These are phyloP conservation scores for Myriangium duriaei DNA, from an alignment of 2,329 filamentous ascomycete species.

Conservation along the genomic window DNA sequence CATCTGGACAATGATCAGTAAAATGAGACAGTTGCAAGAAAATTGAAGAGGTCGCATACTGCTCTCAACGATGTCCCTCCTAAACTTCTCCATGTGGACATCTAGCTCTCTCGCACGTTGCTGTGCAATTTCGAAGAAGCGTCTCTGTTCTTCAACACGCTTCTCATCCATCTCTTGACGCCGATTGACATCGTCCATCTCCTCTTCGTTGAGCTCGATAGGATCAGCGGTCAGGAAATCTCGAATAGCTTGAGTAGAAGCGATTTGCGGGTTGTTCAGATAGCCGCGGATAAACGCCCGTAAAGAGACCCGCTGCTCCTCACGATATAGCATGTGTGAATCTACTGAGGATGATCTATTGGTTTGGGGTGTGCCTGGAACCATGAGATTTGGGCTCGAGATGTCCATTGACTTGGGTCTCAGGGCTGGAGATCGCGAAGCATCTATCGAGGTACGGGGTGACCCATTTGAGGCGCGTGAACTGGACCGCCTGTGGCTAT, in stretches of 20 bases:
- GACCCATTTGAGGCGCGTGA: slow-evolving; percentile 16
- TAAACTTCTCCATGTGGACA: slow-evolving; percentile 86
- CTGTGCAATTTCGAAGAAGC: slow-evolving; percentile 90
- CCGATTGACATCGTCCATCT: slow-evolving; percentile 65
- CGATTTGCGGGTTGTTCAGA: slow-evolving; percentile 71
- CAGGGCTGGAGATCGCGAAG: slow-evolving; percentile 12
- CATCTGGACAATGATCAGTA: slow-evolving; percentile 45
- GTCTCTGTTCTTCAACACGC: slow-evolving; percentile 80
- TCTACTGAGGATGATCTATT: neutral
- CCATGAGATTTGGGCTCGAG: slow-evolving; percentile 11
- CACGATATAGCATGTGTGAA: slow-evolving; percentile 55
- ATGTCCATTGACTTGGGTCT: slow-evolving; percentile 13
- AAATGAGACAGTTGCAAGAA: too few relatives aligned
- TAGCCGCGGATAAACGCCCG: slow-evolving; percentile 81
- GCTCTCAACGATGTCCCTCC: slow-evolving; percentile 53
- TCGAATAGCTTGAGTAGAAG: slow-evolving; percentile 67
- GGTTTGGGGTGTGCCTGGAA: slow-evolving; percentile 6
- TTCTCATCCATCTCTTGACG: slow-evolving; percentile 76
- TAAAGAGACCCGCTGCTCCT: slow-evolving; percentile 82
- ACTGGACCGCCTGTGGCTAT: slow-evolving; percentile 13
- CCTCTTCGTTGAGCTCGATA: slow-evolving; percentile 65
- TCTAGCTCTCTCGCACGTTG: slow-evolving; percentile 85
- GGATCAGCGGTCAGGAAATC: slow-evolving; percentile 70
- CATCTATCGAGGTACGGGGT: slow-evolving; percentile 23
- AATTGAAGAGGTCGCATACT: too few relatives aligned